Base-by-base conservation (phyloP, 305 asterid species). In the Plantago coronopus region DNA sequence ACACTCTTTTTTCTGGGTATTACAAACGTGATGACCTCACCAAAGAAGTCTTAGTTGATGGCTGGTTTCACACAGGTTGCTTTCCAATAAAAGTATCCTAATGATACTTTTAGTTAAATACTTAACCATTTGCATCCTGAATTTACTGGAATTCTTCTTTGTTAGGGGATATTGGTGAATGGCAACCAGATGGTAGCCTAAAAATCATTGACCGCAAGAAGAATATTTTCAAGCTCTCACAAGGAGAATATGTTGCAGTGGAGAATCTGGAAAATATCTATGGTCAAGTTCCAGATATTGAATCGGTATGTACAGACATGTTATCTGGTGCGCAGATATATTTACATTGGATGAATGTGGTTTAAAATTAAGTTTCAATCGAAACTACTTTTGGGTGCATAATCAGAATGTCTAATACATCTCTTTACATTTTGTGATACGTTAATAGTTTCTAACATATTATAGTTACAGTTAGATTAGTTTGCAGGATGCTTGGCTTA, bases 1-100 rank as follows among this genome's bases (percentile, higher is more conserved):
- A 86, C 44, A 74, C 80, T 46, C 64, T 91, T 64, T 91, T 91
- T 70, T 74, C 93, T 17, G 98, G 98, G 56, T 91, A 91, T 78
- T 83, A 34, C 76, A 91, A 91, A 72, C 96, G 95, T 29, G 95
- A 91, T 44, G 98, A 91, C 79, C 95, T 91, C 25, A 91, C 98
- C 18, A 78, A 78, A 72, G 98, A 91, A 78, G 98, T 88, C 61
- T 64, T 88, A 48, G 57, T 76, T 48, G 93, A 88, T 65, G 95
- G 95, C 73, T 91, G 98, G 98, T 86, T 91, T 79, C 98, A 91
- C 77, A 91, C 98, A 82, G 98, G 98, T 91, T 65, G 61, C 69
- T 64, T 43, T 61, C 31, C 48, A 15, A 2, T 48, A 34, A 29
- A 57, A 61, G 54, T 61, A 47, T 25, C 49, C 51, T 51, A 54